phyloP scores from a whole-genome alignment of 225 moss, liverwort and hornwort genomes.

The Polytrichum formosum region DNA sequence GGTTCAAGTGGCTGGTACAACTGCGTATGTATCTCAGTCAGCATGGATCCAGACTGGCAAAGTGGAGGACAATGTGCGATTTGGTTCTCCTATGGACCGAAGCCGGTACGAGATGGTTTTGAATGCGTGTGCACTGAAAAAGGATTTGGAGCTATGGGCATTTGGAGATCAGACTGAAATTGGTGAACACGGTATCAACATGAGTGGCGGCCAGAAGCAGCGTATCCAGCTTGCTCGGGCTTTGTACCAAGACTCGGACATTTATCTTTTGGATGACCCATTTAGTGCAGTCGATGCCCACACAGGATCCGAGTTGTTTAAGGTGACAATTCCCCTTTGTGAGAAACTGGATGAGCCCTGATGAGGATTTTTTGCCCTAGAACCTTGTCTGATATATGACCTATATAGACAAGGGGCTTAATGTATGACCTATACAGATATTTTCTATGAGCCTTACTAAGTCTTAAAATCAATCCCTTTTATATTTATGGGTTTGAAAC shows the following conservation, averaged over 20 bases:
- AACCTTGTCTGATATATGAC: too few species aligned
- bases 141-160: conserved; percentile 68
- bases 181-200: conserved; percentile 77
- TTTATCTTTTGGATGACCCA: conserved; percentile 72
- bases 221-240: conserved; percentile 81
- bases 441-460: too few species aligned
- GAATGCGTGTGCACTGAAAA: conserved; percentile 42
- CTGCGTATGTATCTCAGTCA: conserved; percentile 74
- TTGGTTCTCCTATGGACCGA: conserved; percentile 48
- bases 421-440: too few species aligned
- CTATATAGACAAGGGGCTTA: too few species aligned
- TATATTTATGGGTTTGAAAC: too few species aligned
- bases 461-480: too few species aligned
- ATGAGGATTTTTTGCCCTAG: too few species aligned
- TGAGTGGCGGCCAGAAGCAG: conserved; percentile 87
- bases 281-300: conserved; percentile 82
- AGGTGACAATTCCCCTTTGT: conserved; percentile 16
- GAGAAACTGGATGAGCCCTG: neutral
- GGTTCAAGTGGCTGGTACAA: conserved; percentile 51
- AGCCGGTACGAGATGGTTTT: conserved; percentile 44
- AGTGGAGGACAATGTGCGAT: conserved; percentile 64
- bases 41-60: conserved; percentile 74
- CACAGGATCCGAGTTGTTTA: conserved; percentile 62
- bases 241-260: conserved; percentile 63
- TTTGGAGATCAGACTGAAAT: conserved; percentile 80